phyloP scores from a whole-genome alignment of 805 yeast species.

The Komagataella phaffii region DNA sequence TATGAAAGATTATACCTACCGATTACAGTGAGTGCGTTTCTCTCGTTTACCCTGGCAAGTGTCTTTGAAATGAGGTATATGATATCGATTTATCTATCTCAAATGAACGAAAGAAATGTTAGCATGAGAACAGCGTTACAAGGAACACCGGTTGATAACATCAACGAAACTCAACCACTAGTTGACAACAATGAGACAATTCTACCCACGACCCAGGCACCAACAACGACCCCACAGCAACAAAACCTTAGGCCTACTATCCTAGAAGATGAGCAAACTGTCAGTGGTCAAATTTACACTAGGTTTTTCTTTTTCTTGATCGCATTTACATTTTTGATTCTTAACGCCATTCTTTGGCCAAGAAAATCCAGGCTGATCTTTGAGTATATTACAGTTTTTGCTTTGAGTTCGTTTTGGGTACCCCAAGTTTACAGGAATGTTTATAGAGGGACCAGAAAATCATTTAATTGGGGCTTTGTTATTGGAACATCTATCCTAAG shows the following conservation, averaged over 20 bases:
- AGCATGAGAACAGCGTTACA: slow-evolving; percentile 53
- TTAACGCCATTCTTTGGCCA: slow-evolving; percentile 56
- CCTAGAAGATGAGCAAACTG: slow-evolving; percentile 36
- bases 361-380: slow-evolving; percentile 33
- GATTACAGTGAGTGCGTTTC: slow-evolving; percentile 53
- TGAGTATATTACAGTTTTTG: slow-evolving; percentile 40
- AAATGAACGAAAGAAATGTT: slow-evolving; percentile 58
- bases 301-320: slow-evolving; percentile 41
- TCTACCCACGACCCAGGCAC: slow-evolving; percentile 9
- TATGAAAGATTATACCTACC: slow-evolving; percentile 48
- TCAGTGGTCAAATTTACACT: slow-evolving; percentile 44
- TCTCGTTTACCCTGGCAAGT: slow-evolving; percentile 56
- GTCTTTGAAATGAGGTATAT: slow-evolving; percentile 68
- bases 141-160: slow-evolving; percentile 36
- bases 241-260: slow-evolving; percentile 12
- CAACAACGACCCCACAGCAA: slow-evolving; percentile 11
- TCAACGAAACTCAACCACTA: slow-evolving; percentile 7
- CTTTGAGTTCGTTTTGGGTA: slow-evolving; percentile 66
- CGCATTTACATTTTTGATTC: slow-evolving; percentile 39
- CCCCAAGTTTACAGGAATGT: slow-evolving; percentile 81
- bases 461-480: slow-evolving; percentile 68
- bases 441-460: slow-evolving; percentile 50
- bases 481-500: slow-evolving; percentile 52
- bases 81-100: slow-evolving; percentile 53
- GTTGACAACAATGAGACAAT: slow-evolving; percentile 7